Evolutionary conservation across 2,329 filamentous ascomycete species (phyloP).

Genomic region (Fonsecaea nubica): DNA sequence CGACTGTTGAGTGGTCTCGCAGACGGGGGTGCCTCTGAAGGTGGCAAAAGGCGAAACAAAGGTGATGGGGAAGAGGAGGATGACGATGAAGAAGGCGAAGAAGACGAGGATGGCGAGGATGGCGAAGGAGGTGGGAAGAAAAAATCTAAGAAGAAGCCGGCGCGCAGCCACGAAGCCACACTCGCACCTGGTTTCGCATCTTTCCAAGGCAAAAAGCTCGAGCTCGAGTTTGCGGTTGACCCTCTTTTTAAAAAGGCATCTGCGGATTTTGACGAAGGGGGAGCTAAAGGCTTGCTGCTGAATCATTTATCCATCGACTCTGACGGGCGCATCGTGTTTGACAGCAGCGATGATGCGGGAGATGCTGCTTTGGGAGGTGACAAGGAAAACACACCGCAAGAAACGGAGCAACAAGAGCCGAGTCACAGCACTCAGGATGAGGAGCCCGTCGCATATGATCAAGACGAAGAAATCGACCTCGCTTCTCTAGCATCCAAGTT

Average conservation of each 20-base stretch:
- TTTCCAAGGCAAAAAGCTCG: constrained; percentile 94
- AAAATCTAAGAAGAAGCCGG: constrained; percentile 74
- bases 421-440: constrained; percentile 46
- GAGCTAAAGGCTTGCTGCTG: constrained; percentile 89
- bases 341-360: constrained; percentile 87
- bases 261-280: constrained; percentile 97
- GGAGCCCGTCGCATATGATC: constrained; percentile 49
- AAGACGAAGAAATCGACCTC: constrained; percentile 78
- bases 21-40: constrained; percentile 73
- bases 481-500: constrained; percentile 76
- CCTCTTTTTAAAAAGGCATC: constrained; percentile 99
- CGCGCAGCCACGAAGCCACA: constrained; percentile 89
- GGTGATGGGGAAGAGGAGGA: constrained; percentile 66
- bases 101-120: constrained; percentile 61
- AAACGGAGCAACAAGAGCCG: constrained; percentile 46
- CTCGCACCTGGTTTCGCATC: constrained; percentile 86
- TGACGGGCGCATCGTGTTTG: constrained; percentile 92
- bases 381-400: constrained; percentile 42
- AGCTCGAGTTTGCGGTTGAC: constrained; percentile 94
- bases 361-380: constrained; percentile 54
- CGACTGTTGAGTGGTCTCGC: constrained; percentile 92
- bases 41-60: constrained; percentile 63
- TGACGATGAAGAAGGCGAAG: constrained; percentile 67
- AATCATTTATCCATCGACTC: constrained; percentile 97
- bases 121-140: constrained; percentile 57